phyloP scores from a whole-genome alignment of 2,329 filamentous ascomycete genomes.

The Fusarium nanum region DNA sequence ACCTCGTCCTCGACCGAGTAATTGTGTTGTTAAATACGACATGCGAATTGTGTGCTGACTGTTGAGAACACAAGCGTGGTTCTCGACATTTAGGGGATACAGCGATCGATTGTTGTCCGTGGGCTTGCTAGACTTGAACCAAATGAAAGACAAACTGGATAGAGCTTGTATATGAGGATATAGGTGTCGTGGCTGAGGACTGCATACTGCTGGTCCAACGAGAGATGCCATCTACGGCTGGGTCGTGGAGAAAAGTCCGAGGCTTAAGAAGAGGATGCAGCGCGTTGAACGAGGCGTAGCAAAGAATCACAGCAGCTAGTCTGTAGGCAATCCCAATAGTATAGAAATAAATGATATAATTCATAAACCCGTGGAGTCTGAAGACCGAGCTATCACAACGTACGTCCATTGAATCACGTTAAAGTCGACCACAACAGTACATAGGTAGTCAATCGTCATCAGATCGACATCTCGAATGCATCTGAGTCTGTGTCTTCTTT shows the following conservation, averaged over 20 bases:
- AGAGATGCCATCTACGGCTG: slow-evolving; percentile 2
- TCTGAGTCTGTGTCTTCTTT: not conserved
- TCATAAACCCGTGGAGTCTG: not conserved
- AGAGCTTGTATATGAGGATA: slow-evolving; percentile 42
- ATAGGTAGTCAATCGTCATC: not conserved
- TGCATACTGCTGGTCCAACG: not conserved
- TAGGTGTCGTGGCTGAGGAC: slow-evolving; percentile 15
- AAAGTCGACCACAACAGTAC: not conserved
- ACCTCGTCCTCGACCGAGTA: slow-evolving; percentile 11
- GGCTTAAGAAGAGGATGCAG: not conserved
- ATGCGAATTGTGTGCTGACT: not conserved
- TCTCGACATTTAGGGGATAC: not conserved
- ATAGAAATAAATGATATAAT: not conserved
- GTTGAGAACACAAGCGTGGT: not conserved
- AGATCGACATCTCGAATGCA: not conserved
- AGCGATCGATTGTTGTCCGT: slow-evolving; percentile 14
- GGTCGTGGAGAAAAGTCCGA: not conserved
- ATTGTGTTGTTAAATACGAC: not conserved
- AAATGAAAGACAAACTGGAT: slow-evolving; percentile 25
- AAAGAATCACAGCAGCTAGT: not conserved
- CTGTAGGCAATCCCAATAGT: not conserved
- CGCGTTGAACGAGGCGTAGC: not conserved
- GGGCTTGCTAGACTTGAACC: slow-evolving; percentile 20
- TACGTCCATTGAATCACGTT: not conserved
- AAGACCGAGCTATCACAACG: not conserved